Base-by-base conservation (phyloP, 805 yeast species). In the Lipomyces yamanashiensis region DNA sequence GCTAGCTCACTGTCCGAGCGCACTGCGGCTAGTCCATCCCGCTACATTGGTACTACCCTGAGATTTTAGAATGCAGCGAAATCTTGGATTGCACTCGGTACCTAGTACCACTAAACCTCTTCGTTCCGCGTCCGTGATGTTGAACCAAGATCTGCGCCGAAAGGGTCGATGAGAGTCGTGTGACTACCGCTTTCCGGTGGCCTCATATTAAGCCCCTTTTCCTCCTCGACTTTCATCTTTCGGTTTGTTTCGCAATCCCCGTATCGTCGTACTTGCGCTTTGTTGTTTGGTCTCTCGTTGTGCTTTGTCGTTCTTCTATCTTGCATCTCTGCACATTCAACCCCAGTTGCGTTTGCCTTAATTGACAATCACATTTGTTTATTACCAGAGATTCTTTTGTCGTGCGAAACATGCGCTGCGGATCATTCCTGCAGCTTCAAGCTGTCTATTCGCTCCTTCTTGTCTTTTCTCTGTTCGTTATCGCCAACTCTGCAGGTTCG, bases 401-500 rank as follows among this genome's bases (percentile, higher is more conserved):
- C 15, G 45, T 21, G 10, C 7, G 41, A 40, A 50, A 17, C 10
- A 52, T 52, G 55, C 55, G 19, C 19, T 52, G n/a, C 6, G 10
- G 17, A 10, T 41, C 37, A 9, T 23, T 12, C 23, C 44, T 7
- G 21, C 36, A 37, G 21, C 17, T 19, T 12, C 15, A 19, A 7
- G 8, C 21, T 15, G 37, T 44, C 40, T 21, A 6, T 43, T 36
- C 53, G 47, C n/a, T 37, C 52, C 37, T 47, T 43, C 12, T 44
- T 15, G 12, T 45, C 7, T 12, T 44, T 43, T 34, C 47, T 37
- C 43, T 52, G 19, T 34, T 37, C 13, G 13, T 36, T 23, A 17
- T 39, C 13, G 51, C 40, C 40, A 47, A 28, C 34, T 52, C 44
- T 28, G 43, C 55, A 5, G 56, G 54, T 48, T 54, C 34, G 63